phyloP scores from a whole-genome alignment of 768 basidiomycete genomes.

The Cubamyces sp. region DNA sequence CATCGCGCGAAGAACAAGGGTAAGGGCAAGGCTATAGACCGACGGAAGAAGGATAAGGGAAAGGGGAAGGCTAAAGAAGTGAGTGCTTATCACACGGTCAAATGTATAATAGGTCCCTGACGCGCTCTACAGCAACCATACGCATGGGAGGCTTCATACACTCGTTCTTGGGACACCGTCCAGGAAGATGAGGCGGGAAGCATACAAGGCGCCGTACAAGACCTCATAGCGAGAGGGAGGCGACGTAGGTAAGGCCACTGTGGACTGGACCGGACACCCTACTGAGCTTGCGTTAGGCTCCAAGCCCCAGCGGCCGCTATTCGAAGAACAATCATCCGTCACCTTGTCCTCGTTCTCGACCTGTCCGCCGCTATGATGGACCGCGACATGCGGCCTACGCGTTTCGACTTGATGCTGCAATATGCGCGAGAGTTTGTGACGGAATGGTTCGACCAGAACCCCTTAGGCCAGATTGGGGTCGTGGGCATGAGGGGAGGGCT shows the following conservation, averaged over 20 bases:
- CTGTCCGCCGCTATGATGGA: constrained; percentile 92
- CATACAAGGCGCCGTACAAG: constrained; percentile 87
- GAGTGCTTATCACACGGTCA: constrained; percentile 10
- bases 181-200: constrained; percentile 96
- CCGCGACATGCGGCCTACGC: constrained; percentile 92
- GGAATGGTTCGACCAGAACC: constrained; percentile 99
- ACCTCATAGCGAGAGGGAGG: constrained; percentile 84
- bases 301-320: constrained; percentile 85
- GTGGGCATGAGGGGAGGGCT: constrained; percentile 92
- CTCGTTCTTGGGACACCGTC: constrained; percentile 95
- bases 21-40: constrained; percentile 58
- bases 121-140: constrained; percentile 67
- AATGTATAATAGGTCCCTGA: not conserved
- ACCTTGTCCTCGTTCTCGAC: constrained; percentile 91
- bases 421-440: constrained; percentile 89
- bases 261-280: constrained; percentile 13
- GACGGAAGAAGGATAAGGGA: constrained; percentile 57
- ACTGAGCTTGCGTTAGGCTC: constrained; percentile 48
- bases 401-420: constrained; percentile 89
- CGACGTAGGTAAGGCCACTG: constrained; percentile 58
- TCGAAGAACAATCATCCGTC: constrained; percentile 94
- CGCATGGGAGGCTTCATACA: constrained; percentile 95
- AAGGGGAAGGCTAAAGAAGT: constrained; percentile 61
- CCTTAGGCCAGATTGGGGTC: constrained; percentile 93
- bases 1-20: constrained; percentile 38